Evolutionary conservation across 495 filamentous ascomycete genomes (phyloP), one percentile per base, ranked within the genome.

Genomic region (Penicillium atrosanguineum): DNA sequence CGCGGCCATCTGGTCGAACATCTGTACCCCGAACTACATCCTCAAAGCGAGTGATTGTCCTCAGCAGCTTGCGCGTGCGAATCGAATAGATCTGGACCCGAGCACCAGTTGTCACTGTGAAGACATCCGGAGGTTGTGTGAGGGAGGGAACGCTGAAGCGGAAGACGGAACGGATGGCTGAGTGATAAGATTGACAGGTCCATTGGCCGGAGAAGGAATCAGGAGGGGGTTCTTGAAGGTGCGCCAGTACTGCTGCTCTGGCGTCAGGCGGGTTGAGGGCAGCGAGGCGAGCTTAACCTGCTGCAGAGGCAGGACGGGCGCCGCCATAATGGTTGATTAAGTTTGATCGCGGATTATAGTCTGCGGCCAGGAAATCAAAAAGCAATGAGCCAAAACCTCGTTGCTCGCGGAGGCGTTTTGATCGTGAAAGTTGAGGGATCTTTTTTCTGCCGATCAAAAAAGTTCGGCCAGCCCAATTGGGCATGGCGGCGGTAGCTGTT

Each of bases 191-290:
- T 90, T 95, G 61, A 98, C 80, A 49, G 90, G 87, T 62, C 83
- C 86, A 67, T 89, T 87, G 56, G 91, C 86, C 42, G 88, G 87
- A 36, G 94, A 93, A 8, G 93, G 89, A 41, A 97, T 83, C 26
- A 89, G 80, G 43, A 92, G 84, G 29, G 90, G 87, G 41, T 92
- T 93, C 69, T 86, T 88, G 79, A 98, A 98, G 34, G 85, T 86
- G 58, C 85, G 84, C 91, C 94, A 99, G 78, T 97, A 97, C 59
- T 84, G 80, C 72, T 97, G 91, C 74, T 99, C 94, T 42, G 92
- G 84, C 5, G 91, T 95, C 43, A 78, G 56, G 38, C 62, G 68
- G 52, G 73, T 74, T 49, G 75, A 76, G 25, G 75, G 75, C 59
- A 76, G 62, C 57, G 71, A 69, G 47, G 93, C 86, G 57, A 95